A percentile compares a stretch with the other conserved stretches of the same genome.
Evolutionary conservation across 805 yeast species (phyloP).

Genomic region (Candida pini): DNA sequence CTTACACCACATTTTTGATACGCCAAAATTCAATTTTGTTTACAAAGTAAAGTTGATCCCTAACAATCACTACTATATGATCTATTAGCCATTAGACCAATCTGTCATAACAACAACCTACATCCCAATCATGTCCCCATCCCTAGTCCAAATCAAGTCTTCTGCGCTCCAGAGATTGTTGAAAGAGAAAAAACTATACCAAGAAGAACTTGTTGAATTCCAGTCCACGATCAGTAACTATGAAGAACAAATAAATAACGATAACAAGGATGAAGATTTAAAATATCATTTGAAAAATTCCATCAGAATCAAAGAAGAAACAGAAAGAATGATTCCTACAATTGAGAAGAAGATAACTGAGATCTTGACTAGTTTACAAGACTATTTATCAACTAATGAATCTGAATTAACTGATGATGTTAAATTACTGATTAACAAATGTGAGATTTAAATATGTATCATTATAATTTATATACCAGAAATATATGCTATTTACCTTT

Average conservation of each 20-base stretch:
- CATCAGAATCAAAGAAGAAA: conserved; percentile 24
- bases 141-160: conserved; percentile 64
- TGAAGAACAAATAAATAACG: conserved; percentile 8
- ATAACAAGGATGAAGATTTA: conserved; percentile 19
- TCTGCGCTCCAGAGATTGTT: conserved; percentile 64
- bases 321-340: conserved; percentile 23
- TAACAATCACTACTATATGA: too few species aligned
- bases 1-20: too few species aligned
- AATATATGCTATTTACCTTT: not conserved
- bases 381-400: conserved; percentile 14
- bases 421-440: conserved; percentile 18
- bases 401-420: conserved; percentile 15
- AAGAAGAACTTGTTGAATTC: conserved; percentile 42
- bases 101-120: too few species aligned
- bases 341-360: conserved; percentile 19
- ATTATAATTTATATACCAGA: not conserved
- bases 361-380: conserved; percentile 19
- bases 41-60: too few species aligned
- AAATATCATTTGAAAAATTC: conserved; percentile 22
- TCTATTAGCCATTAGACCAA: too few species aligned
- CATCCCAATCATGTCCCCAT: conserved; percentile 78
- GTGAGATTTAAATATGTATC: conserved; percentile 10
- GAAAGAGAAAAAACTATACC: conserved; percentile 62
- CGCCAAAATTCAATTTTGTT: too few species aligned
- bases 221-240: conserved; percentile 9